Conservation (phyloP, 2,329 filamentous ascomycete genomes). For the Ceratocystis ficicola region DNA sequence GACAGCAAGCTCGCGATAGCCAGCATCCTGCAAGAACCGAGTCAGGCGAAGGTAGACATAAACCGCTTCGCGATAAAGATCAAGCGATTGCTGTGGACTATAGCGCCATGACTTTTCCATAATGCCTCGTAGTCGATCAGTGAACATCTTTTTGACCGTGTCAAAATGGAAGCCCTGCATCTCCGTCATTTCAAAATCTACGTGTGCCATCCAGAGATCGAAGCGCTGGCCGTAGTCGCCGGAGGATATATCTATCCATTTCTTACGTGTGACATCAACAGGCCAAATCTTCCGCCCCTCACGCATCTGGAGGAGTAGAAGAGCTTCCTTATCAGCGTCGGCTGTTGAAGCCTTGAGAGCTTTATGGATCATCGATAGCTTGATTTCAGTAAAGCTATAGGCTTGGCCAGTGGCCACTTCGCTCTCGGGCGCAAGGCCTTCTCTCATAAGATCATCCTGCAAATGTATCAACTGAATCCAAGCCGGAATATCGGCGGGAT, state of each 20-base stretch:
- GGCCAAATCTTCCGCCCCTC: constrained; percentile 69
- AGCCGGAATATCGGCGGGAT: constrained; percentile 53
- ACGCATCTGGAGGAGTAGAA: constrained; percentile 58
- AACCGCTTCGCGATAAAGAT: constrained; percentile 31
- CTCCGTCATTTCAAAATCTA: constrained; percentile 60
- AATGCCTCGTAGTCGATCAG: constrained; percentile 35
- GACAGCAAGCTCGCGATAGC: constrained; percentile 63
- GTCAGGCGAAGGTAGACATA: constrained; percentile 69
- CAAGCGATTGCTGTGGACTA: background rate
- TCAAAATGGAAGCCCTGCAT: constrained; percentile 58
- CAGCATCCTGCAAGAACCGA: constrained; percentile 59
- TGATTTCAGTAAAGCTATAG: constrained; percentile 63
- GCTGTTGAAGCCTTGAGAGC: constrained; percentile 49
- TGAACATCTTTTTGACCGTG: constrained; percentile 46
- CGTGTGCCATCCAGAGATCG: constrained; percentile 57
- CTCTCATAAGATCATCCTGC: constrained; percentile 55
- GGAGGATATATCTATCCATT: constrained; percentile 48
- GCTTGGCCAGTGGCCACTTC: constrained; percentile 47
- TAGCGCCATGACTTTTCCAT: constrained; percentile 11
- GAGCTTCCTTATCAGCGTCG: constrained; percentile 40
- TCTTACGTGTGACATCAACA: constrained; percentile 43
- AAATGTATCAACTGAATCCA: constrained; percentile 74
- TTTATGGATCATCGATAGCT: constrained; percentile 65
- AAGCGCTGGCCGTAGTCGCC: constrained; percentile 34
- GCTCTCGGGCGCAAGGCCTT: constrained; percentile 35